Conservation (phyloP, 176 grass and related monocot species). For the Eleusine coracana region DNA sequence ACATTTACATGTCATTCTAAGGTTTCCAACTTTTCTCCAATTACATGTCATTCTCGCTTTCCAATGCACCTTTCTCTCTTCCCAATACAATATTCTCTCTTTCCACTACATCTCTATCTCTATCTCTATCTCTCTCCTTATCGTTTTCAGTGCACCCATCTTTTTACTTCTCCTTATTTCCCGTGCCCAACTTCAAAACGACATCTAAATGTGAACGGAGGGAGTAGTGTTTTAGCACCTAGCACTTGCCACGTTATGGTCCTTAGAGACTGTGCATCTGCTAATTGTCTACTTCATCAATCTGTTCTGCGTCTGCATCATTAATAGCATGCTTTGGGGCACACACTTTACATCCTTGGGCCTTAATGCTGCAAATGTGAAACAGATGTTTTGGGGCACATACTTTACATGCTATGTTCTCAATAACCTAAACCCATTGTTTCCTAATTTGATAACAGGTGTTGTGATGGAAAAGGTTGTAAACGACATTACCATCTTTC, state of each 20-base stretch:
- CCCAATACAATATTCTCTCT: no score
- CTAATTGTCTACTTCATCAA: neutral
- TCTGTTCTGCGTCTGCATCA: neutral
- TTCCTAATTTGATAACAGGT: conserved; percentile 50
- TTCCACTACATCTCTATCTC: no score
- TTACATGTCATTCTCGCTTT: no score
- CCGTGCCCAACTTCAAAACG: no score
- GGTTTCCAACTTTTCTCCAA: no score
- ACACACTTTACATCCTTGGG: no score
- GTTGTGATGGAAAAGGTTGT: conserved; percentile 73
- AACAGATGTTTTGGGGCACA: neutral
- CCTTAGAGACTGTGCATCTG: conserved; percentile 3
- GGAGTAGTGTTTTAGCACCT: neutral
- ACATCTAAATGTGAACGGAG: no score
- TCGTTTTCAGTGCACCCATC: no score
- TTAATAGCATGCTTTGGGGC: neutral
- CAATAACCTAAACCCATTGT: conserved; percentile 4
- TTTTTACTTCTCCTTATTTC: no score
- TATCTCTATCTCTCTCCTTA: no score
- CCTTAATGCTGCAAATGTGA: conserved; percentile 1
- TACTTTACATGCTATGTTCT: conserved; percentile 16
- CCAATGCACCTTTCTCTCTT: no score
- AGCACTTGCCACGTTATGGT: neutral
- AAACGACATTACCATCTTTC: conserved; percentile 67
- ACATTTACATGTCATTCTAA: no score